Conservation (phyloP, 2,329 filamentous ascomycete genomes). For the Mariannaea sp. region DNA sequence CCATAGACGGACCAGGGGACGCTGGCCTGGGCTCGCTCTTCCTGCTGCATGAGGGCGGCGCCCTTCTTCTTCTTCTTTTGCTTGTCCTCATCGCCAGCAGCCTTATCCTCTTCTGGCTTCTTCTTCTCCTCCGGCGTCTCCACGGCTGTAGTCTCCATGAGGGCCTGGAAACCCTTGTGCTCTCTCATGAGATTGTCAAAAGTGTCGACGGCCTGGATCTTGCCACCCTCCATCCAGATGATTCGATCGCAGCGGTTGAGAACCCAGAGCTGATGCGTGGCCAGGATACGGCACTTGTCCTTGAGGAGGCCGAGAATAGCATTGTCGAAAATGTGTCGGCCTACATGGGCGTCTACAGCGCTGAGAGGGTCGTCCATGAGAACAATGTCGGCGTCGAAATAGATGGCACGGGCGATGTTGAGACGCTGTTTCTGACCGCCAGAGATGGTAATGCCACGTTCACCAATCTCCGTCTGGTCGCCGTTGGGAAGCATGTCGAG, state of each 20-base stretch:
- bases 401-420: slow-evolving; percentile 84
- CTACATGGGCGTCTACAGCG: slow-evolving; percentile 72
- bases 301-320: slow-evolving; percentile 88
- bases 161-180: slow-evolving; percentile 75
- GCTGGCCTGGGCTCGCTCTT: slow-evolving; percentile 72
- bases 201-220: slow-evolving; percentile 83
- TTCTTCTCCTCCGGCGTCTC: slow-evolving; percentile 62
- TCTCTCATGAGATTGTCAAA: slow-evolving; percentile 85
- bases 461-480: slow-evolving; percentile 90
- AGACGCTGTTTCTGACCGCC: slow-evolving; percentile 94
- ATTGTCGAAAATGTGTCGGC: slow-evolving; percentile 84
- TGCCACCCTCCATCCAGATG: slow-evolving; percentile 88
- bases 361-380: slow-evolving; percentile 73
- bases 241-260: slow-evolving; percentile 89
- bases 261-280: slow-evolving; percentile 94
- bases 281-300: slow-evolving; percentile 87
- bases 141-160: slow-evolving; percentile 85
- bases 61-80: slow-evolving; percentile 64
- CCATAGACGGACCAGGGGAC: slow-evolving; percentile 81
- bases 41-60: slow-evolving; percentile 71
- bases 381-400: slow-evolving; percentile 71
- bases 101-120: slow-evolving; percentile 51
- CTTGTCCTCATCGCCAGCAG: slow-evolving; percentile 43
- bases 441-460: slow-evolving; percentile 92
- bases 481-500: slow-evolving; percentile 91